Base-by-base conservation (phyloP, 768 basidiomycete genomes). In the Trametes villosa region DNA sequence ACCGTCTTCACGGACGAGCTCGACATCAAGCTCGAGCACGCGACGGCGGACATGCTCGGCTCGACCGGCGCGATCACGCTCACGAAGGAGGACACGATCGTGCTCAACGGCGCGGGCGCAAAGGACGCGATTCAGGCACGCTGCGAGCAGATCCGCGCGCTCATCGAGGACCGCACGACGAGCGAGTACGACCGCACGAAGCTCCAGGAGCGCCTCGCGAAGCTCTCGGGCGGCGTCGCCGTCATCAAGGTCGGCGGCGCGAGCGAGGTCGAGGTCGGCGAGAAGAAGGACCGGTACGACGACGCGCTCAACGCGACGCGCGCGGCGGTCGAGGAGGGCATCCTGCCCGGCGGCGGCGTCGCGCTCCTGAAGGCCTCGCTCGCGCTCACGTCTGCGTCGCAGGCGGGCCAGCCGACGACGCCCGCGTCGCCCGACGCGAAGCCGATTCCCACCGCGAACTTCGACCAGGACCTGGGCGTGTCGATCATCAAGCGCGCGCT, bases 251-350 rank as follows among this genome's bases (percentile, higher is more conserved):
- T 98, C 63, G 96, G 96, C 57, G 96, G 96, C 18, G 79, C 88
- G 24, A 86, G 84, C 53, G 96, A 98, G 76, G 96, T 98, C 52
- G 96, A 98, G 78, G 96, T 98, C 61, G 84, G 96, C 8, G 96
- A 98, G 85, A 98, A 98, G 92, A 97, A 98, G 86, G 96, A 98
- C 74, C 84, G 96, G 36, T 98, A 97, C 71, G 96, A 98, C 67
- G 94, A 96, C 71, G 96, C 96, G 1, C 83, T 98, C 47, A 97
- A 97, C 74, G 95, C 96, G n/a, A 98, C 96, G 4, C 90, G 96
- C 40, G 96, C 96, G 26, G 95, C 96, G 45, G 96, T 98, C 30
- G 96, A 98, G 78, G 96, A 99, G 76, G 96, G 96, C 72, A 97
- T 98, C 70, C 89, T 98, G 33, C 96, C 96, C 53, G 96, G 96